These are phyloP conservation scores for Lonicera japonica DNA, from an alignment of 129 eudicot genomes.

Conservation along the genomic window DNA sequence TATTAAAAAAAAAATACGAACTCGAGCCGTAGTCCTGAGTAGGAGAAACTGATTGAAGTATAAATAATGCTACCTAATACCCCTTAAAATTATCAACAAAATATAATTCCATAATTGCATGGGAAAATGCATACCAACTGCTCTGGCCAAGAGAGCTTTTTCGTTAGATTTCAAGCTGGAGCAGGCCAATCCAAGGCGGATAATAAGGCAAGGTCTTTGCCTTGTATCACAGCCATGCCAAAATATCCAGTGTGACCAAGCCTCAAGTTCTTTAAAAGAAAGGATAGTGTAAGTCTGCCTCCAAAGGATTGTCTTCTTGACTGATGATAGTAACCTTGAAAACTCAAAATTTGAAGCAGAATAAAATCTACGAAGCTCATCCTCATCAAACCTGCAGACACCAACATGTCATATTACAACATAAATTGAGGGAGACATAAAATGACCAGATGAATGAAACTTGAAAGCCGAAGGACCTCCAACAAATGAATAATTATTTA, in stretches of 20 bases:
- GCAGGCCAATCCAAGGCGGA: constrained; percentile 57
- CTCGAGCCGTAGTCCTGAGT: no score
- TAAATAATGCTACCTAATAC: no score
- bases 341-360: constrained; percentile 53
- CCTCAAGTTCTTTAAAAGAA: constrained; percentile 57
- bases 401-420: constrained; percentile 2
- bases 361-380: constrained; percentile 57
- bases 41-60: no score
- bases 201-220: constrained; percentile 48
- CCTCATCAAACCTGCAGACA: constrained; percentile 50
- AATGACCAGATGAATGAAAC: neutral
- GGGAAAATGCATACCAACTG: constrained; percentile 44
- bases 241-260: constrained; percentile 55
- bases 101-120: no score
- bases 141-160: constrained; percentile 47
- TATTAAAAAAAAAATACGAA: no score
- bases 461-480: neutral
- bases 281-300: constrained; percentile 53
- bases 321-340: constrained; percentile 39
- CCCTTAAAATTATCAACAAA: no score
- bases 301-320: constrained; percentile 65
- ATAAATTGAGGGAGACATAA: neutral
- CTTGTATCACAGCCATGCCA: constrained; percentile 66
- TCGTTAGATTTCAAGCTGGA: constrained; percentile 33
- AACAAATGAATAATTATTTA: neutral